phyloP scores from a whole-genome alignment of 2,329 filamentous ascomycete species.

The Cadophora sp. region DNA sequence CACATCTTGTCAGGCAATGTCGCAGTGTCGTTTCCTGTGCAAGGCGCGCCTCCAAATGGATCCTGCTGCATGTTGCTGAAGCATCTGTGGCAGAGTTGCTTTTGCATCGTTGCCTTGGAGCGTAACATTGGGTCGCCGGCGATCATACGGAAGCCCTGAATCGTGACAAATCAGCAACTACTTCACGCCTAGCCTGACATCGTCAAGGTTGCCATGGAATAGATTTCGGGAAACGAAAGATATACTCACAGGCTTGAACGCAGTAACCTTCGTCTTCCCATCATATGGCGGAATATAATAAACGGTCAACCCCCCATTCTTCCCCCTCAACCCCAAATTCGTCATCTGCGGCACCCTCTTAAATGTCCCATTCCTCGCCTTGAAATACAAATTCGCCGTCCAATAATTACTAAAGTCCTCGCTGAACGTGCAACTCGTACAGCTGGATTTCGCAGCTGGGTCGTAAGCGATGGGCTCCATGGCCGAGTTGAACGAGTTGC shows the following conservation, averaged over 20 bases:
- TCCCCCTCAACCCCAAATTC: constrained; percentile 32
- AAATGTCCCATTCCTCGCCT: constrained; percentile 41
- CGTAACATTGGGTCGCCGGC: constrained; percentile 48
- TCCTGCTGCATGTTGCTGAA: constrained; percentile 48
- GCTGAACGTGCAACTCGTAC: constrained; percentile 45
- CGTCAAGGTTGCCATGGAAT: neutral
- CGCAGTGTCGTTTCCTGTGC: constrained; percentile 52
- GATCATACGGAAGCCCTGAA: constrained; percentile 53
- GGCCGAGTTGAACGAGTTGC: constrained; percentile 11
- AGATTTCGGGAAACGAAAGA: too few species aligned
- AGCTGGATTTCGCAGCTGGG: constrained; percentile 40
- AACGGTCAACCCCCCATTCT: constrained; percentile 48
- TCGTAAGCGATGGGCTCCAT: constrained; percentile 43
- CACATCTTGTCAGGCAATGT: constrained; percentile 61
- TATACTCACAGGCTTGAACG: constrained; percentile 40
- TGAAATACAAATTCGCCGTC: constrained; percentile 42
- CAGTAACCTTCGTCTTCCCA: constrained; percentile 47
- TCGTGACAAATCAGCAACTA: neutral
- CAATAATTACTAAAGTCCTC: constrained; percentile 46
- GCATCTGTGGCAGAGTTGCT: constrained; percentile 62
- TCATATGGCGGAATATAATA: constrained; percentile 47
- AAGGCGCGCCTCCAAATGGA: constrained; percentile 34
- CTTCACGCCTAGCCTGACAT: neutral
- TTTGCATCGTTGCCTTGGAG: constrained; percentile 49
- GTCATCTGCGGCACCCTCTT: constrained; percentile 37